A percentile compares a stretch with the other conserved stretches of the same genome.
phyloP scores from a whole-genome alignment of 106 monocot genomes.

The Xerophyta viscosa region DNA sequence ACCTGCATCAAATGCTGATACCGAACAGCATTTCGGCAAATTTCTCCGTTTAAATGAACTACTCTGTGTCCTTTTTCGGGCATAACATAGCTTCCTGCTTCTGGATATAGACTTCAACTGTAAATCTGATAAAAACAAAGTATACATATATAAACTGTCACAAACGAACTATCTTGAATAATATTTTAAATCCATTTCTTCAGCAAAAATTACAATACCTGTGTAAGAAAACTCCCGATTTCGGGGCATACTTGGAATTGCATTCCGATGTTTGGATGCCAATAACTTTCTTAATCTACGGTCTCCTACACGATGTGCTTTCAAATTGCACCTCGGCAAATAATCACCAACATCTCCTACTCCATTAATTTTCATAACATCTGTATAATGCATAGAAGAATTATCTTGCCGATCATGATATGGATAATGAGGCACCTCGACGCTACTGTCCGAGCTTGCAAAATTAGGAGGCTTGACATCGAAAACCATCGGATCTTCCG shows the following conservation, averaged over 20 bases:
- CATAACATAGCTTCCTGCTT: conserved; percentile 22
- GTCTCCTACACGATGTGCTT: conserved; percentile 33
- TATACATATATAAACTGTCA: neutral
- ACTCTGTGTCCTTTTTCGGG: conserved; percentile 27
- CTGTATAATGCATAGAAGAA: conserved; percentile 17
- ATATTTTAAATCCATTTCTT: conserved; percentile 44
- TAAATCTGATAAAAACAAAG: conserved; percentile 16
- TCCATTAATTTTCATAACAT: conserved; percentile 17
- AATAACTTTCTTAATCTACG: conserved; percentile 50
- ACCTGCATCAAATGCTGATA: conserved; percentile 18
- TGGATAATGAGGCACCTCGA: conserved; percentile 31
- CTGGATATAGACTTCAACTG: conserved; percentile 18
- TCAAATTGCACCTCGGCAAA: conserved; percentile 56
- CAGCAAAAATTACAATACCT: conserved; percentile 21
- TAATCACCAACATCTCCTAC: conserved; percentile 69
- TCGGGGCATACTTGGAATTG: conserved; percentile 18
- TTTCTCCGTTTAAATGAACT: conserved; percentile 29
- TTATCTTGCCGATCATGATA: conserved; percentile 12
- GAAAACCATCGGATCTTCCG: conserved; percentile 38
- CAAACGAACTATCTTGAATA: neutral
- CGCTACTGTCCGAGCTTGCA: conserved; percentile 70
- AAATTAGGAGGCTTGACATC: conserved; percentile 49
- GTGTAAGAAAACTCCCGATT: conserved; percentile 4
- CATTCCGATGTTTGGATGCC: conserved; percentile 57
- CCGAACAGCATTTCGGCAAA: conserved; percentile 11